Conservation (phyloP, 2,329 filamentous ascomycete species). For the Ophiostoma novo-ulmi region DNA sequence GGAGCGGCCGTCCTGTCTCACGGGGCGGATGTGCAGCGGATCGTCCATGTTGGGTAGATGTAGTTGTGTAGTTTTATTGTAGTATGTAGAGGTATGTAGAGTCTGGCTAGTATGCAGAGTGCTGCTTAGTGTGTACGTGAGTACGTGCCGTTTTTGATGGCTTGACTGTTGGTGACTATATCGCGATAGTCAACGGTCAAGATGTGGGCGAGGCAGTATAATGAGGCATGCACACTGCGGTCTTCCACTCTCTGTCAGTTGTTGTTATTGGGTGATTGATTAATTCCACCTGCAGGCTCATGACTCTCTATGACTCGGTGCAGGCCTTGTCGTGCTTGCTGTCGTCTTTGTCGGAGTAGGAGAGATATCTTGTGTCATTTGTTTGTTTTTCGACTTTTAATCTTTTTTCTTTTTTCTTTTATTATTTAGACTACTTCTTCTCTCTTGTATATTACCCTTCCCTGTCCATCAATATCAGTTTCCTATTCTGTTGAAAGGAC, state of each 20-base stretch:
- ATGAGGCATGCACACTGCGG: background rate
- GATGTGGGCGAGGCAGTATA: background rate
- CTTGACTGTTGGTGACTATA: background rate
- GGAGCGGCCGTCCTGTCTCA: constrained; percentile 23
- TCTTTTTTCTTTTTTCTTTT: background rate
- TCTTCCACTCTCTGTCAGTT: too few relatives aligned
- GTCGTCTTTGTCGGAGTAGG: background rate
- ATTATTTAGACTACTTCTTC: background rate
- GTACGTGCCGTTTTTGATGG: background rate
- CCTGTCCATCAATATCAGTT: background rate
- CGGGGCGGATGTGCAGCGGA: constrained; percentile 20
- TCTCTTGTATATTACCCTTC: background rate
- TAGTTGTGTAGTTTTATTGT: background rate
- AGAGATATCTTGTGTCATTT: constrained; percentile 14
- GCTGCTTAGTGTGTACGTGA: background rate
- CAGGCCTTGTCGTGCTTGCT: constrained; percentile 2
- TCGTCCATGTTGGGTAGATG: constrained; percentile 13
- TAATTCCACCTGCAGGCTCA: background rate
- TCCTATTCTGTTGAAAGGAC: background rate
- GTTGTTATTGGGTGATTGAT: background rate
- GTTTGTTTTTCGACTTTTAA: background rate
- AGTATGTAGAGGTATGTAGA: background rate
- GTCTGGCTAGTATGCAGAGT: background rate
- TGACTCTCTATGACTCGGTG: constrained; percentile 10
- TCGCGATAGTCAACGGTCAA: background rate